phyloP scores from a whole-genome alignment of 2,329 filamentous ascomycete species.

The Aspergillus neotritici region DNA sequence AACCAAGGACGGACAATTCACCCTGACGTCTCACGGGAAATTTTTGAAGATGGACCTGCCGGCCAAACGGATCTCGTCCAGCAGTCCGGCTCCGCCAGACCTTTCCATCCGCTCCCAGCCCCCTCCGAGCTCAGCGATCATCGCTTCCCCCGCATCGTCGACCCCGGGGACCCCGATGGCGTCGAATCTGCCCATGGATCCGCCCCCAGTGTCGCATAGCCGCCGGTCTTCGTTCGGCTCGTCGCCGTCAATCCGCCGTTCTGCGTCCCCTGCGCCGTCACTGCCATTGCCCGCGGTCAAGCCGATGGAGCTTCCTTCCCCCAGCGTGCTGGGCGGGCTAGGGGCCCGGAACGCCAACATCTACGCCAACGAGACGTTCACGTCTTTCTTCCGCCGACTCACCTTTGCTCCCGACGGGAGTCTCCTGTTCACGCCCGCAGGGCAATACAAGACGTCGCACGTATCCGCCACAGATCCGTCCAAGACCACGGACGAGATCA shows the following conservation, averaged over 20 bases:
- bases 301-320: slow-evolving; percentile 83
- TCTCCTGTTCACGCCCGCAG: slow-evolving; percentile 85
- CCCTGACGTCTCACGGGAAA: slow-evolving; percentile 70
- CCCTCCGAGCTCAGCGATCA: slow-evolving; percentile 41
- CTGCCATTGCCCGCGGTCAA: slow-evolving; percentile 93
- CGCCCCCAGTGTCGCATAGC: slow-evolving; percentile 84
- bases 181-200: slow-evolving; percentile 89
- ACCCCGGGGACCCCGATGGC: slow-evolving; percentile 91
- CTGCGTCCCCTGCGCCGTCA: slow-evolving; percentile 86
- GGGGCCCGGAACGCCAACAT: slow-evolving; percentile 79
- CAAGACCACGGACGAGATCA: slow-evolving; percentile 76
- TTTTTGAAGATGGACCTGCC: slow-evolving; percentile 92
- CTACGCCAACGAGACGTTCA: slow-evolving; percentile 94
- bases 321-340: slow-evolving; percentile 56
- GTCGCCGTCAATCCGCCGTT: slow-evolving; percentile 71
- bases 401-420: slow-evolving; percentile 95
- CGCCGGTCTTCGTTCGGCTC: slow-evolving; percentile 88
- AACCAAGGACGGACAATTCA: slow-evolving; percentile 94
- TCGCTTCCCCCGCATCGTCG: slow-evolving; percentile 80
- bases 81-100: slow-evolving; percentile 86
- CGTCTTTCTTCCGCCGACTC: slow-evolving; percentile 89
- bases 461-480: slow-evolving; percentile 59
- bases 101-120: slow-evolving; percentile 41
- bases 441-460: slow-evolving; percentile 83
- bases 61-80: slow-evolving; percentile 79